phyloP scores from a whole-genome alignment of 129 eudicot genomes.

The Artemisia annua region DNA sequence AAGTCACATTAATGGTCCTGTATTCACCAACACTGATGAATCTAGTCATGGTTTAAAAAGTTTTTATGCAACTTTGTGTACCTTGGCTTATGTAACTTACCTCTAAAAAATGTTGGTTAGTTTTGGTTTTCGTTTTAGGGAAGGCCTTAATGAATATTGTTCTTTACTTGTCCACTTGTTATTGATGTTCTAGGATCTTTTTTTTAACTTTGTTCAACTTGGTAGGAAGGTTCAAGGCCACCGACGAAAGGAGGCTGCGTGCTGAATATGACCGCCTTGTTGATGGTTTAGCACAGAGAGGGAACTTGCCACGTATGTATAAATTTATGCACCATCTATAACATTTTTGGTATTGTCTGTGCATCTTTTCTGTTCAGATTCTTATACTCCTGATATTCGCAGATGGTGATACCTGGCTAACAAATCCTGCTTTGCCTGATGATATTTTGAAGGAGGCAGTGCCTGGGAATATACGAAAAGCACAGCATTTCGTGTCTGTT shows the following conservation, averaged over 20 bases:
- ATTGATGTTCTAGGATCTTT: slow-evolving; percentile 14
- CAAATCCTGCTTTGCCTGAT: slow-evolving; percentile 89
- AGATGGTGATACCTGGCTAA: slow-evolving; percentile 90
- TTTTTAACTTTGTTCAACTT: slow-evolving; percentile 45
- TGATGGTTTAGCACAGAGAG: slow-evolving; percentile 93
- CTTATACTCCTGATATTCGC: slow-evolving; percentile 18
- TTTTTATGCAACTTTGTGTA: background rate
- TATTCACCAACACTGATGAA: background rate
- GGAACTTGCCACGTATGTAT: slow-evolving; percentile 71
- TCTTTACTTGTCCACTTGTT: slow-evolving; percentile 5
- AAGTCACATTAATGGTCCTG: background rate
- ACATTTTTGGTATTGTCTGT: background rate
- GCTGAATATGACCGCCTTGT: slow-evolving; percentile 94
- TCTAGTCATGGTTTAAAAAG: background rate
- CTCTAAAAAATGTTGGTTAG: slow-evolving; percentile 1
- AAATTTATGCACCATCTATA: background rate
- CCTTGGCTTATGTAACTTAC: slow-evolving; percentile 10
- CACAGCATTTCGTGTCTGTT: slow-evolving; percentile 90
- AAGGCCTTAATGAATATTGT: background rate
- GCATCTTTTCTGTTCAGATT: background rate
- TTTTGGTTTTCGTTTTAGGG: background rate
- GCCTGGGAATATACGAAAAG: slow-evolving; percentile 91
- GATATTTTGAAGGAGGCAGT: slow-evolving; percentile 96
- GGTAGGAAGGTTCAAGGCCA: slow-evolving; percentile 99
- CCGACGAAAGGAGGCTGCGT: slow-evolving; percentile 90